Base-by-base conservation (phyloP, 2,329 filamentous ascomycete species). In the Beauveria varroae region DNA sequence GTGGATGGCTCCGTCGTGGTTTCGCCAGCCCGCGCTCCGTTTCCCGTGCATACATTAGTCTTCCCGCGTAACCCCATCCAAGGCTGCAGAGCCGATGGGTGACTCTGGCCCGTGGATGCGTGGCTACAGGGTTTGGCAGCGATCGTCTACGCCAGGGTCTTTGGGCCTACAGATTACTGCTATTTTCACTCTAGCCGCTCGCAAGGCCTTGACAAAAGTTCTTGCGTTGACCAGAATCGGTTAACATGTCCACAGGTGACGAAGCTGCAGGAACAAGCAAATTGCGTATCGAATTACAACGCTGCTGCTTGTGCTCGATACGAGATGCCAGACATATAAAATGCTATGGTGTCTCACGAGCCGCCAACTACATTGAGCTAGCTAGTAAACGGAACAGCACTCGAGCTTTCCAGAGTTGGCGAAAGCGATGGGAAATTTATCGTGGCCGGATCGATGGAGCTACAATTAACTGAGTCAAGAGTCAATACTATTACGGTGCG, bases 11-110 rank as follows among this genome's bases (percentile, higher is more conserved):
- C 40, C 46, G 53, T 52, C 28, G 14, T 62, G 53, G 60, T 62
- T 62, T 57, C 46, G 60, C 60, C 52, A 34, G 10, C 30, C 10
- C 55, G 43, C 28, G 40, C 57, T 60, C 57, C 57, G 57, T 54
- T 60, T 54, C 53, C 40, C 49, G 47, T 59, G 57, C 57, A 59
- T 58, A 57, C 54, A 55, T 59, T 59, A 62, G 50, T 44, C 61
- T 59, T 62, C 61, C 56, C 61, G 61, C 54, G 49, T 51, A 54
- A 60, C 57, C 50, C 50, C 57, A 60, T 60, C 57, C 28, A 60
- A 46, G 50, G 37, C 50, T 60, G 57, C 57, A 60, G 50, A 53
- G 49, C 57, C 50, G 50, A 54, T 54, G 57, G n/a, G 14, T 50
- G 56, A 16, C 34, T 34, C 12, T 44, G 28, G 28, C 2, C 37